Conservation (phyloP, 2,329 filamentous ascomycete species). For the Sphaerostilbella broomeana region DNA sequence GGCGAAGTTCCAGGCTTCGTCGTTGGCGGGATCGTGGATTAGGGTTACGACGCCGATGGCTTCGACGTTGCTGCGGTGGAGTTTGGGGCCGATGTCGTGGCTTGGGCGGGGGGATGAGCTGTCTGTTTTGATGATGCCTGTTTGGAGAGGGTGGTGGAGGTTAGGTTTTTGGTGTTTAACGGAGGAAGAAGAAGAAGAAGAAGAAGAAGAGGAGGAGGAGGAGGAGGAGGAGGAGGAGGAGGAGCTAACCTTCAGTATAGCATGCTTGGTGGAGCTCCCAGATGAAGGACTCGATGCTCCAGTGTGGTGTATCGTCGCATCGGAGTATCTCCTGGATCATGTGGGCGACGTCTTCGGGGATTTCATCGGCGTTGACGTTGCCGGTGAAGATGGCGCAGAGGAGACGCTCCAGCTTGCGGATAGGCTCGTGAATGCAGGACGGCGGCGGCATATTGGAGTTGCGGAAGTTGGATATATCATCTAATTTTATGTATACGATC, state of each 20-base stretch:
- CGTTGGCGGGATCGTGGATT: slow-evolving; percentile 4
- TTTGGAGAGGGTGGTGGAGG: not conserved
- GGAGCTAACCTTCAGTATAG: not conserved
- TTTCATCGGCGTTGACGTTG: not conserved
- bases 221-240: not conserved
- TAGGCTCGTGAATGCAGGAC: too few relatives aligned
- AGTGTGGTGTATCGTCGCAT: slow-evolving; percentile 2
- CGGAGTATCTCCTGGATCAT: slow-evolving; percentile 1
- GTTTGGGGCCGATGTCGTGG: slow-evolving; percentile 9
- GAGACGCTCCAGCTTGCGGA: slow-evolving; percentile 8
- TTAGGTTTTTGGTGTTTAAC: not conserved
- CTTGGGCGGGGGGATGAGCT: not conserved
- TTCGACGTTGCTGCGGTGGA: slow-evolving; percentile 6
- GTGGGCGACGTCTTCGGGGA: not conserved
- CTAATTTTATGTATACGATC: too few relatives aligned
- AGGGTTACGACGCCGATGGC: slow-evolving; percentile 5
- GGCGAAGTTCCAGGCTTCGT: slow-evolving; percentile 1
- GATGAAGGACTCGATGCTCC: slow-evolving; percentile 11
- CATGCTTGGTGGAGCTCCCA: slow-evolving; percentile 8
- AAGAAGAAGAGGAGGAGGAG: not conserved
- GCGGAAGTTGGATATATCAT: too few relatives aligned
- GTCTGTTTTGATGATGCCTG: slow-evolving; percentile 2
- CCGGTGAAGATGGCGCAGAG: slow-evolving; percentile 9
- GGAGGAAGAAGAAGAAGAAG: not conserved
- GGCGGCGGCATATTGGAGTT: too few relatives aligned